Base-by-base conservation (phyloP, 1,284 basidiomycete species). In the Gymnopus androsaceus region DNA sequence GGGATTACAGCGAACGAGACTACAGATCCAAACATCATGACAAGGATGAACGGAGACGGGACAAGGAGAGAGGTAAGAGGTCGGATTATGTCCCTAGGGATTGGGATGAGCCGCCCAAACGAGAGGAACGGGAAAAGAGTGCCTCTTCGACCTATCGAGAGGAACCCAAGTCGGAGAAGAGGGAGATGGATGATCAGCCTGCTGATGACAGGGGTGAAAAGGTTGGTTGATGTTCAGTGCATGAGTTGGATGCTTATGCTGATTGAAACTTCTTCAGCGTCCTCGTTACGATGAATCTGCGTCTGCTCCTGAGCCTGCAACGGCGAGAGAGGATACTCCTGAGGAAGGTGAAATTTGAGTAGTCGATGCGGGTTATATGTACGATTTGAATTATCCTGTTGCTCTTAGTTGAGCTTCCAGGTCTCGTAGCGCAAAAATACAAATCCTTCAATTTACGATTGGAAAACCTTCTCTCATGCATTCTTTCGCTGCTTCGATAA, bases 291-390 rank as follows among this genome's bases (percentile, higher is more conserved):
- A 84, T 41, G 73, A 77, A 59, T 56, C 62, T 14, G 72, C 71
- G 64, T 73, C 76, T 11, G 69, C 69, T 57, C 70, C 72, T 64
- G 52, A 62, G 17, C 64, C 67, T 37, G 63, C 61, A 47, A 64
- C 68, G 37, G 63, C 60, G 46, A 73, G 80, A 49, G 66, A 61
- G 46, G 83, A 92, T 64, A 89, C 85, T 37, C 90, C 90, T 6
- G 90, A 92, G 72, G 89, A 92, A 69, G 89, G 90, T 21, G 89
- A 92, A 66, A 92, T 92, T 65, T 91, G n/a, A 61, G 76, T 8
- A 6, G 19, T 9, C 4, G 1, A 7, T 17, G 17, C 17, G n/a
- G 38, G 19, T 4, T 14, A 21, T 41, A 23, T 4, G 25, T 41
- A 41, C 21, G 25, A n/a, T n/a, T 41, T 12, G 14, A 33, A 33